These are phyloP conservation scores for Botrytis tulipae DNA, from an alignment of 2,329 filamentous ascomycete genomes.

Conservation along the genomic window DNA sequence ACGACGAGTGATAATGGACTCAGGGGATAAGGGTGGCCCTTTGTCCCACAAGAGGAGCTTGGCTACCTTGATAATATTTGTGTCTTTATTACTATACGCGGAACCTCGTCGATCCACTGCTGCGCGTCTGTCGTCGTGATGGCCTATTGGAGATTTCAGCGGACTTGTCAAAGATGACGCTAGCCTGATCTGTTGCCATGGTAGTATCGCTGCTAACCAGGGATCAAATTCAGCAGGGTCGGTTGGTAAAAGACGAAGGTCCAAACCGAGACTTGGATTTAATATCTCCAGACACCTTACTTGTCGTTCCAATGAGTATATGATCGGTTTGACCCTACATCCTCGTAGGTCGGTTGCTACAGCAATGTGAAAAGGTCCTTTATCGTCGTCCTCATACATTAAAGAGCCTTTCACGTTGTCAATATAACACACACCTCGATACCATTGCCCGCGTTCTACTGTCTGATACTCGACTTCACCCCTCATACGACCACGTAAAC, in stretches of 20 bases:
- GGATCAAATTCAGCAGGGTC: constrained; percentile 67
- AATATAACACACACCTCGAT: constrained; percentile 71
- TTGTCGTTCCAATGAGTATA: constrained; percentile 44
- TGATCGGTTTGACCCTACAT: constrained; percentile 63
- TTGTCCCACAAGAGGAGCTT: constrained; percentile 92
- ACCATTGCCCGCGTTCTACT: constrained; percentile 62
- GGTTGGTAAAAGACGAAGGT: constrained; percentile 64
- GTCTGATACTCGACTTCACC: constrained; percentile 72
- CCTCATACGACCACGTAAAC: constrained; percentile 74
- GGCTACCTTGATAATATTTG: constrained; percentile 91
- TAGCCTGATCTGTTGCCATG: constrained; percentile 75
- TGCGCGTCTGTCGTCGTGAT: constrained; percentile 34
- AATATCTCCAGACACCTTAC: constrained; percentile 54
- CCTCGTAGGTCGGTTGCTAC: constrained; percentile 73
- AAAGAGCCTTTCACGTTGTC: constrained; percentile 73
- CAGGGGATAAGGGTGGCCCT: constrained; percentile 53
- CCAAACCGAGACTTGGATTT: constrained; percentile 53
- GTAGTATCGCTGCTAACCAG: constrained; percentile 77
- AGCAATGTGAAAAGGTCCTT: constrained; percentile 61
- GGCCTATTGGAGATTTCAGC: constrained; percentile 24
- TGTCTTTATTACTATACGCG: constrained; percentile 67
- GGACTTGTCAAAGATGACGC: constrained; percentile 32
- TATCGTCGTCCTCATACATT: constrained; percentile 70
- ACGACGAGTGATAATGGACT: constrained; percentile 50
- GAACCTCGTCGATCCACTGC: constrained; percentile 43